Conservation (phyloP, 768 basidiomycete species). For the Termitomyces sp. region DNA sequence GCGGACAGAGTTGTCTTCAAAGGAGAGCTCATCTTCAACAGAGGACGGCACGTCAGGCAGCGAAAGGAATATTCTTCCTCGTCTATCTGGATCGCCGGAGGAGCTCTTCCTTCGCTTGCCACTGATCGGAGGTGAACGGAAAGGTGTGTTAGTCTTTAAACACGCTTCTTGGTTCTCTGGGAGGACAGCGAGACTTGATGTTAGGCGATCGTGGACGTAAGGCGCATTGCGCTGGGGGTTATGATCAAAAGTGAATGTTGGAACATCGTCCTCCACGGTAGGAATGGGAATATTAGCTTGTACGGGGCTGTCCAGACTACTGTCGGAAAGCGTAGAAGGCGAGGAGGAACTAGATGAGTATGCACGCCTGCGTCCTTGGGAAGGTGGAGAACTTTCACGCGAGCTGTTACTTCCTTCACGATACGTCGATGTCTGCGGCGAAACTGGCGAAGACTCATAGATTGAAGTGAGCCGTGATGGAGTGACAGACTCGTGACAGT, state of each 20-base stretch:
- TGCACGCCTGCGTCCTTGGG: conserved; percentile 25
- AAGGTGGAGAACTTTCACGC: conserved; percentile 14
- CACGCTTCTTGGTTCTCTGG: conserved; percentile 44
- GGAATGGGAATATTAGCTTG: conserved; percentile 21
- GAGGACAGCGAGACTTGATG: conserved; percentile 37
- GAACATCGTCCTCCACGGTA: conserved; percentile 29
- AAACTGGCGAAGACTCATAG: background rate
- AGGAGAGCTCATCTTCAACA: conserved; percentile 1
- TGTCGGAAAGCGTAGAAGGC: conserved; percentile 33
- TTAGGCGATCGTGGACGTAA: conserved; percentile 19
- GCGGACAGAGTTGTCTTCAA: conserved; percentile 19
- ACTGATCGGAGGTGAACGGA: conserved; percentile 3
- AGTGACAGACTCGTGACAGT: conserved; percentile 10
- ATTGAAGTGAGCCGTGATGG: conserved; percentile 14
- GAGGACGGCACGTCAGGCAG: conserved; percentile 8
- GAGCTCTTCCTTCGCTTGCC: conserved; percentile 9
- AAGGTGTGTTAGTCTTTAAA: conserved; percentile 7
- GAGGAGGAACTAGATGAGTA: conserved; percentile 34
- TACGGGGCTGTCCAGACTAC: conserved; percentile 25
- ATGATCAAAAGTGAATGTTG: conserved; percentile 34
- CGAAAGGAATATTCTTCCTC: conserved; percentile 13
- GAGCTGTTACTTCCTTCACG: conserved; percentile 15
- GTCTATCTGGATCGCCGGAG: conserved; percentile 6
- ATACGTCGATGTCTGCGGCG: conserved; percentile 1
- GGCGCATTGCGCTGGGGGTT: conserved; percentile 28